Evolutionary conservation across 768 basidiomycete genomes (phyloP).

Genomic region (Psilocybe azurescens): DNA sequence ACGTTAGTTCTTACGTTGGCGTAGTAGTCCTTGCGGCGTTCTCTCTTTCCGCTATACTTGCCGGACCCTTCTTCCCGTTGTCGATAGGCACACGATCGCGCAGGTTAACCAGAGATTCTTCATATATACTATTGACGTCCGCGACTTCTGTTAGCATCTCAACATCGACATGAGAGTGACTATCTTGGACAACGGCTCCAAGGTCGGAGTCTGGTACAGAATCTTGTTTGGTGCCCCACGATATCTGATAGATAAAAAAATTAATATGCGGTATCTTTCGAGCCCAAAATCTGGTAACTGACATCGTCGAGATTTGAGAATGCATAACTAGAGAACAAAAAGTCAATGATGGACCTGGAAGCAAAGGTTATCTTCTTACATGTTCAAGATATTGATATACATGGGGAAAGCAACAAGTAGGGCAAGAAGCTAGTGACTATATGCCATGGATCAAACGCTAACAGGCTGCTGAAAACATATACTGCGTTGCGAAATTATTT

Average conservation of each 20-base stretch:
- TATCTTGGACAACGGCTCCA: slow-evolving; percentile 83
- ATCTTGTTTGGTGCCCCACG: slow-evolving; percentile 97
- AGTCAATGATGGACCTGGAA: neutral
- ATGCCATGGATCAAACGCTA: slow-evolving; percentile 97
- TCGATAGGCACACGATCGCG: slow-evolving; percentile 39
- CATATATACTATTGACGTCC: slow-evolving; percentile 84
- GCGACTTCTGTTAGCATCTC: slow-evolving; percentile 83
- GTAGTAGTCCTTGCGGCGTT: slow-evolving; percentile 83
- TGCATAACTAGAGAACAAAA: slow-evolving; percentile 62
- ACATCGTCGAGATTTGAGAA: slow-evolving; percentile 89
- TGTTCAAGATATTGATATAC: slow-evolving; percentile 77
- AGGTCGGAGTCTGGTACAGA: slow-evolving; percentile 75
- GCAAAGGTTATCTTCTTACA: slow-evolving; percentile 50
- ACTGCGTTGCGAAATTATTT: slow-evolving; percentile 41
- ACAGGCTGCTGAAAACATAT: slow-evolving; percentile 75
- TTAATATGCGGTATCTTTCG: neutral
- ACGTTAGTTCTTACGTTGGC: slow-evolving; percentile 87
- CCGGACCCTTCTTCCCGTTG: slow-evolving; percentile 32
- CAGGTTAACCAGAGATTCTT: slow-evolving; percentile 81
- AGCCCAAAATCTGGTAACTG: slow-evolving; percentile 28
- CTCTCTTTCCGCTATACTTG: slow-evolving; percentile 66
- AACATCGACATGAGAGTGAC: slow-evolving; percentile 83
- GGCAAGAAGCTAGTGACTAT: slow-evolving; percentile 90
- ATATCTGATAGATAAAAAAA: slow-evolving; percentile 80
- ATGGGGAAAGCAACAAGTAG: slow-evolving; percentile 88